Base-by-base conservation (phyloP, 73 alveolate species). In the Paramecium sonneborni region DNA sequence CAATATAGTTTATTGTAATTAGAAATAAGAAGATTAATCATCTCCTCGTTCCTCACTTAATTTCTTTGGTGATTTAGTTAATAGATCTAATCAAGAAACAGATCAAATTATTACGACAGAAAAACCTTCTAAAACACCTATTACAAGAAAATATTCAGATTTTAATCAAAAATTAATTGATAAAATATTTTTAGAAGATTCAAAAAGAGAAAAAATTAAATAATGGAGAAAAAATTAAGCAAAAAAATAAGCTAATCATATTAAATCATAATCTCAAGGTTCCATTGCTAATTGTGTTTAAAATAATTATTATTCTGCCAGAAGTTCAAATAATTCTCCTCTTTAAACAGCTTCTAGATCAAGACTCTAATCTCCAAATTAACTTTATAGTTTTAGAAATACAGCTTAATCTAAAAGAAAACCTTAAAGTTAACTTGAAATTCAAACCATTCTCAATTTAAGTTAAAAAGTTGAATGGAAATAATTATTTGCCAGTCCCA, bases 101-200 rank as follows among this genome's bases (percentile, higher is more conserved):
- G 56, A 37, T 15, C 37, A 37, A 28, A 37, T 28, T 18, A 52
- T 52, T 1, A 18, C 15, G 4, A 5, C 32, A 4, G 37, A 23
- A 8, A 74, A 37, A 18, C 55, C 55, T 14, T 41, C 30, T 6
- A 20, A 57, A 10, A 30, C 55, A 3, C 43, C 72, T 26, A 6
- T 18, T 5, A 52, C 68, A 5, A 52, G 84, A 46, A 79, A 46
- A 3, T 43, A 79, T 79, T 39, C 69, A 11, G 44, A 43, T 18
- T 79, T 79, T 9, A 79, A 79, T 43, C n/a, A 79, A 24, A 79
- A 79, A 44, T 24, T 79, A 15, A 26, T 79, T 41, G 90, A 79
- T 44, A 79, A 39, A 79, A 79, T 79, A 20, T 79, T 41, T 44
- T 30, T 28, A 12, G 90, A 79, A 12, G 90, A 79, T 79, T 21